Base-by-base conservation (phyloP, 306 rosid species). In the Prinsepia uniflora region DNA sequence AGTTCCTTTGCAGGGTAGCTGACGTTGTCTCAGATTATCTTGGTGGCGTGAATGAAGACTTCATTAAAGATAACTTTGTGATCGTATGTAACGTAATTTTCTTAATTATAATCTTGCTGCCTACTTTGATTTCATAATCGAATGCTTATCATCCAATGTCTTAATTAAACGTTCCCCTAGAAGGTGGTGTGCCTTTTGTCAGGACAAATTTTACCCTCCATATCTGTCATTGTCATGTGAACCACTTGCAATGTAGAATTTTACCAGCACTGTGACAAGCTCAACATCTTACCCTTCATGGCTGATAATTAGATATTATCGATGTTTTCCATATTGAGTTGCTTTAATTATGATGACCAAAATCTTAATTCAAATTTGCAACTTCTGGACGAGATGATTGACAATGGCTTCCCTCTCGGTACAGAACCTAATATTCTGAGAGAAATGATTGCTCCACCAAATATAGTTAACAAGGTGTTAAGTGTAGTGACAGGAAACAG, bases 341-440 rank as follows among this genome's bases (percentile, higher is more conserved):
- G 45, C 54, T 48, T 52, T n/a, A 30, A 44, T 45, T 64, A 58
- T 55, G 67, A 6, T 76, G 30, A 66, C 49, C 30, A 22, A 39
- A 50, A 50, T 65, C 13, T 75, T 68, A 73, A 76, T 54, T 72
- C 69, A 57, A 64, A 53, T 55, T 72, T 79, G 81, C 82, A 89
- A 97, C 86, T 94, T 81, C 84, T 91, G 81, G 99, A 94, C 81
- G 99, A 91, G 84, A 94, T 91, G 99, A 91, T 89, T 68, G 99
- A 94, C 96, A 94, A 90, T 66, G 99, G 99, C 65, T 94, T 90
- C 89, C 97, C 97, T 7, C 89, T 94, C 82, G 89, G 92, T 34
- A 91, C 99, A 13, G 99, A 94, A 70, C 99, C 88, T 52, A 89
- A 89, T 73, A 83, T 94, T 78, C 81, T 94, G 77, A 89, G 85